These are phyloP conservation scores for Erythrophleum fordii DNA, from an alignment of 306 rosid genomes.

Conservation along the genomic window DNA sequence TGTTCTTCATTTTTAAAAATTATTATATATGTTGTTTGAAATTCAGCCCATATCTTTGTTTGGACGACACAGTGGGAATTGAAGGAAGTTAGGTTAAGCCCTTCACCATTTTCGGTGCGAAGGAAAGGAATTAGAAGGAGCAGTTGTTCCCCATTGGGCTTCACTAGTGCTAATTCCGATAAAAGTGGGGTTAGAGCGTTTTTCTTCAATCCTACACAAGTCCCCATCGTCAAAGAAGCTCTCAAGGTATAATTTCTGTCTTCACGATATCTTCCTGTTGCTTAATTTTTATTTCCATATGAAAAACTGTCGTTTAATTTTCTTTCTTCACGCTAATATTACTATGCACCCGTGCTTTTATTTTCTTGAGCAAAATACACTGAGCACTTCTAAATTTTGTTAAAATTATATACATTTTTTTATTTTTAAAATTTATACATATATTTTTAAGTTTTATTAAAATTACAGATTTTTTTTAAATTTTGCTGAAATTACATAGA, in stretches of 20 bases:
- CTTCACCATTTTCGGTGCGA: constrained; percentile 4
- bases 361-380: too few relatives aligned
- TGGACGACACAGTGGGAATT: constrained; percentile 45
- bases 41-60: background rate
- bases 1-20: background rate
- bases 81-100: constrained; percentile 37
- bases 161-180: background rate
- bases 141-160: constrained; percentile 16
- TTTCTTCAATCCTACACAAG: constrained; percentile 71
- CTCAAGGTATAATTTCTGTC: constrained; percentile 59
- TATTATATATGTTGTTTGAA: background rate
- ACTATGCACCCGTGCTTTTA: background rate
- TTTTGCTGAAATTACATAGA: too few relatives aligned
- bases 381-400: too few relatives aligned
- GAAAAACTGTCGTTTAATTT: background rate
- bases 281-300: background rate
- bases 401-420: too few relatives aligned
- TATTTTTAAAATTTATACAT: too few relatives aligned
- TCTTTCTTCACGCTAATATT: background rate
- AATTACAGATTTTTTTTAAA: too few relatives aligned
- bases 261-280: background rate
- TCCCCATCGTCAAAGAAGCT: constrained; percentile 71
- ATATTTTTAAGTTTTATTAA: too few relatives aligned
- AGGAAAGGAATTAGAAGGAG: constrained; percentile 21
- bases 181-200: constrained; percentile 50